A percentile compares a stretch with the other conserved stretches of the same genome.
Evolutionary conservation across 345 rosid species (phyloP).

Genomic region (Camelina neglecta): DNA sequence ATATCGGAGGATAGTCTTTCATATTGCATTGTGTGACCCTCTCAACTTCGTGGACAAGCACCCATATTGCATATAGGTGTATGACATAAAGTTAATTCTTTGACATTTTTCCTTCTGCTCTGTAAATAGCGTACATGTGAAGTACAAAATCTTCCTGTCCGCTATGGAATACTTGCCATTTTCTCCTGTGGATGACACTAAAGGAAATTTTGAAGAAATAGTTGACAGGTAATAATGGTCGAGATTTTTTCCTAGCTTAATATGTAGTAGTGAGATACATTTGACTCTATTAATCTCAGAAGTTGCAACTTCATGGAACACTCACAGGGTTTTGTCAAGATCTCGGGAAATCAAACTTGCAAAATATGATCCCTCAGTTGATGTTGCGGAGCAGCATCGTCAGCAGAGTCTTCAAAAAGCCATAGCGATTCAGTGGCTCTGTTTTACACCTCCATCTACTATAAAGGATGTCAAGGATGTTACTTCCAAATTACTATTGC

Average conservation of each 20-base stretch:
- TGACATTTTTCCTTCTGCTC: conserved; percentile 34
- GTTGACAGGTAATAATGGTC: conserved; percentile 72
- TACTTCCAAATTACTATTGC: conserved; percentile 72
- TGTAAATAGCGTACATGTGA: conserved; percentile 75
- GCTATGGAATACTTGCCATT: conserved; percentile 90
- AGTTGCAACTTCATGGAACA: conserved; percentile 33
- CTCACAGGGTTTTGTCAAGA: conserved; percentile 81
- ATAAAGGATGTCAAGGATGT: conserved; percentile 67
- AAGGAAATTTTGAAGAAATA: conserved; percentile 96
- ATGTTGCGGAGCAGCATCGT: conserved; percentile 92
- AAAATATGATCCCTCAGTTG: conserved; percentile 76
- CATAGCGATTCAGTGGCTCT: conserved; percentile 92
- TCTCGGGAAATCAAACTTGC: conserved; percentile 82
- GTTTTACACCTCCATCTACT: conserved; percentile 95
- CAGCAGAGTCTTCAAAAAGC: conserved; percentile 95
- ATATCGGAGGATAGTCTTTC: conserved; percentile 3
- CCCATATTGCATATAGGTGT: conserved; percentile 10
- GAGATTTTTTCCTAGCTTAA: conserved; percentile 24
- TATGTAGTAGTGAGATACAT: conserved; percentile 16
- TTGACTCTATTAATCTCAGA: conserved; percentile 34
- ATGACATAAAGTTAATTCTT: conserved; percentile 20
- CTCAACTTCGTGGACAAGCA: conserved; percentile 20
- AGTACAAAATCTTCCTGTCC: conserved; percentile 87
- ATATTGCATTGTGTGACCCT: conserved; percentile 25
- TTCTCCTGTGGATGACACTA: conserved; percentile 67